A percentile compares a stretch with the other conserved stretches of the same genome.
Evolutionary conservation across 495 filamentous ascomycete species (phyloP).

Genomic region (Choiromyces venosus): DNA sequence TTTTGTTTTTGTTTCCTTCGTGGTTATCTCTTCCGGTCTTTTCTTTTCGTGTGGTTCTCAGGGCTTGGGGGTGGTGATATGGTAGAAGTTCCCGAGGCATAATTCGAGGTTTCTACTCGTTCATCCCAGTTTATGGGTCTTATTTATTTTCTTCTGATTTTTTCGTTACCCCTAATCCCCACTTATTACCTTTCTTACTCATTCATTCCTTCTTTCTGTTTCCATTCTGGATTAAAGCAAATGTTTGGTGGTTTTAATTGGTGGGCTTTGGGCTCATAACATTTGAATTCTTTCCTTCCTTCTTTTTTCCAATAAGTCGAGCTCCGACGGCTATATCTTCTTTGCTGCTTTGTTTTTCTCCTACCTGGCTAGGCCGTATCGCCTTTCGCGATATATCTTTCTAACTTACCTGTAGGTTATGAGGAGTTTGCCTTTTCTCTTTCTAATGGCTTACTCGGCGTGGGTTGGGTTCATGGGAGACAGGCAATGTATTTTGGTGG

Average conservation of each 20-base stretch:
- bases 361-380: not conserved
- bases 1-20: slow-evolving; percentile 21
- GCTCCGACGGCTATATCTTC: not conserved
- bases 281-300: not conserved
- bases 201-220: not conserved
- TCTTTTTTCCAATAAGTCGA: not conserved
- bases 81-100: not conserved
- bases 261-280: not conserved
- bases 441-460: not conserved
- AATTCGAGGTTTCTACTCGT: not conserved
- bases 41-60: not conserved
- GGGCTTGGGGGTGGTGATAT: not conserved
- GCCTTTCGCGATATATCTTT: not conserved
- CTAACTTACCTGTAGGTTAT: not conserved
- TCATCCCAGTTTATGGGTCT: not conserved
- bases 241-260: not conserved
- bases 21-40: slow-evolving; percentile 10
- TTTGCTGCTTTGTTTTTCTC: not conserved
- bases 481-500: not conserved
- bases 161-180: not conserved
- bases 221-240: not conserved
- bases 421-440: not conserved
- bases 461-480: not conserved
- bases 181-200: not conserved
- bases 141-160: not conserved